A percentile compares a stretch with the other conserved stretches of the same genome.
Evolutionary conservation across 768 basidiomycete species (phyloP).

Genomic region (Tremella mesenterica): DNA sequence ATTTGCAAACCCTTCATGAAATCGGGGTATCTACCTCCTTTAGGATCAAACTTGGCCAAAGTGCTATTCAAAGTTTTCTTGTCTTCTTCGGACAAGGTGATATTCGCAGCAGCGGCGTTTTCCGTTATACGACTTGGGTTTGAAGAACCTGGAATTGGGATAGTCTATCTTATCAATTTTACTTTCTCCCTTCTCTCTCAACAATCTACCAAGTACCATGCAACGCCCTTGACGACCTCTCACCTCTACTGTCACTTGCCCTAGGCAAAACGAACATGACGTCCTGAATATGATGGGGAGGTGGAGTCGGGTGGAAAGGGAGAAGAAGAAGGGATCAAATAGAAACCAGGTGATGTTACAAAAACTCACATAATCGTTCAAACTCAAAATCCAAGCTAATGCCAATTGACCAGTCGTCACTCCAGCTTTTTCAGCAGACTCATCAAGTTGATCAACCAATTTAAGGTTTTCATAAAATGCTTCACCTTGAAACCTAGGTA

Average conservation of each 20-base stretch:
- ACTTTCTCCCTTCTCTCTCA: too few relatives aligned
- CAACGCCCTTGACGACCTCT: background rate
- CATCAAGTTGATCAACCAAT: conserved; percentile 48
- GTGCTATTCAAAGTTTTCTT: conserved; percentile 46
- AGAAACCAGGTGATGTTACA: background rate
- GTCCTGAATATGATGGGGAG: too few relatives aligned
- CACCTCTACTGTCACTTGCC: too few relatives aligned
- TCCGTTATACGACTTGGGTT: conserved; percentile 49
- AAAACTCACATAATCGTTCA: conserved; percentile 33
- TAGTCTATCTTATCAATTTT: conserved; percentile 39
- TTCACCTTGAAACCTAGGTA: conserved; percentile 51
- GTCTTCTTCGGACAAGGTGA: conserved; percentile 48
- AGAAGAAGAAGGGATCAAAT: background rate
- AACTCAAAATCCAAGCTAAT: conserved; percentile 45
- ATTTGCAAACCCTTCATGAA: background rate
- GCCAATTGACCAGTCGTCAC: conserved; percentile 47
- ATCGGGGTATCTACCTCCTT: conserved; percentile 26
- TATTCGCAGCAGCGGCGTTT: conserved; percentile 48
- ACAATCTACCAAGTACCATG: too few relatives aligned
- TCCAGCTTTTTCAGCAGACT: conserved; percentile 48
- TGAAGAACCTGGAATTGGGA: conserved; percentile 51
- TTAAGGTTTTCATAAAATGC: conserved; percentile 48
- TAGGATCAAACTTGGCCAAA: conserved; percentile 21
- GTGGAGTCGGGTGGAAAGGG: too few relatives aligned
- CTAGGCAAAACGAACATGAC: too few relatives aligned